Evolutionary conservation across 2,329 filamentous ascomycete species (phyloP).

Genomic region (Exophiala viscosa): DNA sequence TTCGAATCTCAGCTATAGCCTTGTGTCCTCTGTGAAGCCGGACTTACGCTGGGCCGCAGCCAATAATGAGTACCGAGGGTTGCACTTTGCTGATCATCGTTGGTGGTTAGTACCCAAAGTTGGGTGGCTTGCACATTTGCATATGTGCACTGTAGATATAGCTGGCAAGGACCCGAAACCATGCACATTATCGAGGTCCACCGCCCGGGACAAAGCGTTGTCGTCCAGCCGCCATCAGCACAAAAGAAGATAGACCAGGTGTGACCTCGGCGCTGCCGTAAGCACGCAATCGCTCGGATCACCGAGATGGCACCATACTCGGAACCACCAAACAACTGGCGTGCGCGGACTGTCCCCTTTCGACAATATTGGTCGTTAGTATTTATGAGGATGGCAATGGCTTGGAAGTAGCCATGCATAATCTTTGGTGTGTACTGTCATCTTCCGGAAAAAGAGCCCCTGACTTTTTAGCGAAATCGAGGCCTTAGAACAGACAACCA

Average conservation of each 20-base stretch:
- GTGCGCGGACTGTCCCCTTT: neutral
- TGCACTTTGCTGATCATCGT: constrained; percentile 7
- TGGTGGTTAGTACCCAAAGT: neutral
- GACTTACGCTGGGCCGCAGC: constrained; percentile 11
- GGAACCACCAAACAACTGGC: neutral
- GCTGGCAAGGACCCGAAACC: neutral
- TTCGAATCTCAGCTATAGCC: neutral
- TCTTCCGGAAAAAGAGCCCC: neutral
- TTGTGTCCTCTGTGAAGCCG: neutral
- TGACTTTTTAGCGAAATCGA: neutral
- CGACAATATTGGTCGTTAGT: neutral
- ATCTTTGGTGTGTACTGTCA: neutral
- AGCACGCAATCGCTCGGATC: constrained; percentile 13
- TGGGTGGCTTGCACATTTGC: neutral
- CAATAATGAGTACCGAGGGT: constrained; percentile 13
- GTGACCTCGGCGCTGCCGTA: constrained; percentile 1
- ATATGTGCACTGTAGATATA: neutral
- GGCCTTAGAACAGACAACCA: neutral
- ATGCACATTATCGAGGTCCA: neutral
- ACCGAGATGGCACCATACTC: constrained; percentile 2
- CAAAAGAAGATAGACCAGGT: neutral
- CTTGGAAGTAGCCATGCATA: too few species aligned
- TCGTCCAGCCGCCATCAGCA: neutral
- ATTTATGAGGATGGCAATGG: too few species aligned
- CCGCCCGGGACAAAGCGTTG: neutral